A percentile compares a stretch with the other conserved stretches of the same genome.
These are phyloP conservation scores for Nemania bipapillata DNA, from an alignment of 2,329 filamentous ascomycete species.

Conservation along the genomic window DNA sequence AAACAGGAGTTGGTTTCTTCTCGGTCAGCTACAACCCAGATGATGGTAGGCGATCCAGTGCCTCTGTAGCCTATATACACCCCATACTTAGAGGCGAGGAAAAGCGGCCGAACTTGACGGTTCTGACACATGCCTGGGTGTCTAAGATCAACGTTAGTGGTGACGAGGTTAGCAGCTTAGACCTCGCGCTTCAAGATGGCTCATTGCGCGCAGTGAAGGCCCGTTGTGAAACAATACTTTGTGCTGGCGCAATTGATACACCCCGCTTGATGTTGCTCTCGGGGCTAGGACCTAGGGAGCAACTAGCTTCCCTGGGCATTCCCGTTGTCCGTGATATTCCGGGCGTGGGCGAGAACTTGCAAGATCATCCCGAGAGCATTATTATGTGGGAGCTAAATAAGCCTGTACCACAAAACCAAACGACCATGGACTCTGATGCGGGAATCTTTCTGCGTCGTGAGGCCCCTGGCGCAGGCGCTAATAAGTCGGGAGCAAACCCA, in stretches of 20 bases:
- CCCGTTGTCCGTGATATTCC: conserved; percentile 67
- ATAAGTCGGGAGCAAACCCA: conserved; percentile 61
- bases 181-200: conserved; percentile 69
- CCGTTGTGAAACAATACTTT: conserved; percentile 80
- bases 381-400: conserved; percentile 81
- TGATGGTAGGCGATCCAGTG: conserved; percentile 82
- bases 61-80: conserved; percentile 92
- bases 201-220: conserved; percentile 67
- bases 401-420: conserved; percentile 80
- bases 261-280: conserved; percentile 72
- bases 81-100: conserved; percentile 87
- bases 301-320: conserved; percentile 66
- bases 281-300: conserved; percentile 65
- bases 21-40: conserved; percentile 92
- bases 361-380: conserved; percentile 70
- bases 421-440: conserved; percentile 90
- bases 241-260: conserved; percentile 83
- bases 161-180: conserved; percentile 77
- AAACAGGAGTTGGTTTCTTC: conserved; percentile 86
- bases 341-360: conserved; percentile 70
- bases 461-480: conserved; percentile 71
- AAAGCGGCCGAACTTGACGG: conserved; percentile 82
- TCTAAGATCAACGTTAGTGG: conserved; percentile 78
- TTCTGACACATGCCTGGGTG: conserved; percentile 89
- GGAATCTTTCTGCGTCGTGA: conserved; percentile 88